phyloP scores from a whole-genome alignment of 164 flowering plant species.

The Cinnamomum micranthum region DNA sequence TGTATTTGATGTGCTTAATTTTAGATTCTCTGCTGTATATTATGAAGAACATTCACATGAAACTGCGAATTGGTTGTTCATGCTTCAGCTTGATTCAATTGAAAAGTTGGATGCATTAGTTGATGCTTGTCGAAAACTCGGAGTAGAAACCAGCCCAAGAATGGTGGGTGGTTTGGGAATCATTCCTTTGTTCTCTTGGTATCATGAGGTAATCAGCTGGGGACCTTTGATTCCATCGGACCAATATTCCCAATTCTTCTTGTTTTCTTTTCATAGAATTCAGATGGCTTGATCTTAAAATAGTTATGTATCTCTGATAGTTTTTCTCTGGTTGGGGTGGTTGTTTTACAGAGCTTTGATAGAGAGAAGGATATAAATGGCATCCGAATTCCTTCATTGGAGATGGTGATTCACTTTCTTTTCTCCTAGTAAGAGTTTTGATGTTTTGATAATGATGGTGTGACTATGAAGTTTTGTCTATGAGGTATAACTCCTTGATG shows the following conservation, averaged over 20 bases:
- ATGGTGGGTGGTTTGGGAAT: conserved; percentile 54
- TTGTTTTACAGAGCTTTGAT: conserved; percentile 67
- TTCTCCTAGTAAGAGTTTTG: conserved; percentile 31
- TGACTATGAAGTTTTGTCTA: not conserved
- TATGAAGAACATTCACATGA: not conserved
- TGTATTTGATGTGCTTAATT: not conserved
- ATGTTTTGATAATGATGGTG: conserved; percentile 4
- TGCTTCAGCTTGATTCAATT: conserved; percentile 63
- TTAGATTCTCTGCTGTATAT: not conserved
- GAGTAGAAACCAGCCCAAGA: conserved; percentile 59
- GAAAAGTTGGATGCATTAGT: conserved; percentile 64
- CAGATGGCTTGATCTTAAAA: conserved; percentile 3
- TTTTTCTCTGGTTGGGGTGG: conserved; percentile 6
- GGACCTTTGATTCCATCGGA: not conserved
- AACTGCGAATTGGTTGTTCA: not conserved
- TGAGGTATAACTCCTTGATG: not conserved
- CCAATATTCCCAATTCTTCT: not conserved
- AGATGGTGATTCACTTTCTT: conserved; percentile 75
- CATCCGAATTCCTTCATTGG: conserved; percentile 58
- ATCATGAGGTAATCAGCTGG: conserved; percentile 59
- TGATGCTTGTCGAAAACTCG: conserved; percentile 54
- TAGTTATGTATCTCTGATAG: not conserved
- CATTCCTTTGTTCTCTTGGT: conserved; percentile 84
- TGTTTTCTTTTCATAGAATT: not conserved
- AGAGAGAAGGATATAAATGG: conserved; percentile 62